Base-by-base conservation (phyloP, 331 rosid species). In the Quercus phellos region DNA sequence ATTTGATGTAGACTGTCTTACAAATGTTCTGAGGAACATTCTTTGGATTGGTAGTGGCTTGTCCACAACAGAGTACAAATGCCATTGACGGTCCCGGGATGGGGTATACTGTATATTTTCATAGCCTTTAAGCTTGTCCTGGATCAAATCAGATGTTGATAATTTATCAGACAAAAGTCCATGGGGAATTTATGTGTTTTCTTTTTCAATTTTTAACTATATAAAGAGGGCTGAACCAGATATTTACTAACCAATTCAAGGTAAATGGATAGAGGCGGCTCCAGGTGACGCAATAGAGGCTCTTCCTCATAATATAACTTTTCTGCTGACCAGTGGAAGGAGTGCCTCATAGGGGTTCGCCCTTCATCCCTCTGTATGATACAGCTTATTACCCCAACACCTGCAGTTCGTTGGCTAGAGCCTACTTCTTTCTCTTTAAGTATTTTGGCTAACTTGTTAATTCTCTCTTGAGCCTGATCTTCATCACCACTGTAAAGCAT, bases 311-410 rank as follows among this genome's bases (percentile, higher is more conserved):
- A 95, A 79, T 88, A 82, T 51, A 74, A 87, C 84, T 91, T 95
- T 80, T 89, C 97, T 16, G 89, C 75, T 19, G 97, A 93, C 99
- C 97, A 93, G 88, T 93, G 94, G 83, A 95, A 93, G 75, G 99
- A 95, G 88, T 95, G 99, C 90, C 99, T 90, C 99, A 95, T 95
- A 11, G 99, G 99, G 58, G 99, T 82, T 67, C 99, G 93, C 72
- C 99, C 99, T 85, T 95, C 99, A 87, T 95, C 98, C 84, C 99
- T 93, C 83, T 95, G 99, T 80, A 95, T 95, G 83, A 95, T 95
- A 79, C 99, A 95, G 79, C 97, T 95, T 82, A 95, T 89, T 77
- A 90, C 97, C 55, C 91, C 93, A 55, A 95, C 97, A 77, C 98
- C 99, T 26, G 96, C 92, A 77, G 86, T 76, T 64, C 81, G 90